Percentiles rank a stretch among this genome's conserved stretches.
Evolutionary conservation across 768 basidiomycete species (phyloP).

Genomic region (Strobilomyces confusus): DNA sequence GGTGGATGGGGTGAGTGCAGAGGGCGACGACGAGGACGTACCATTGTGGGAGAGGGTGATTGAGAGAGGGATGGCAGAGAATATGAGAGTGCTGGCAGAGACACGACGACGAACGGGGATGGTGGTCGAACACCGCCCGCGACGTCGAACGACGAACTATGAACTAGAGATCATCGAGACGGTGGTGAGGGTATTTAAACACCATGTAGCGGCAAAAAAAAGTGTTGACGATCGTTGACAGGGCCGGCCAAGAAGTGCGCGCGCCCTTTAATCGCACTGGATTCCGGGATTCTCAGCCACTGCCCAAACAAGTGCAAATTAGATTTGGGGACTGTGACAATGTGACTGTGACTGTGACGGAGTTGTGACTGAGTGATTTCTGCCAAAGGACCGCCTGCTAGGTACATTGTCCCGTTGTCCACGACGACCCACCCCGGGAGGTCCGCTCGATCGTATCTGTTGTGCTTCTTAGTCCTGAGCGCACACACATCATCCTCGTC

Average conservation of each 20-base stretch:
- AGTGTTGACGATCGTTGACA: conserved; percentile 55
- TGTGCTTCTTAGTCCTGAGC: too few species aligned
- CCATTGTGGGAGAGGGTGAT: conserved; percentile 38
- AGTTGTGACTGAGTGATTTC: conserved; percentile 26
- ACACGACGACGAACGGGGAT: conserved; percentile 34
- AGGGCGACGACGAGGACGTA: conserved; percentile 22
- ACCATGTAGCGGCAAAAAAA: conserved; percentile 36
- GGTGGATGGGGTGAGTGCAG: conserved; percentile 1
- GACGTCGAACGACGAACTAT: conserved; percentile 54
- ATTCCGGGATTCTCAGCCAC: conserved; percentile 24
- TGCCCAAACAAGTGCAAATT: conserved; percentile 20
- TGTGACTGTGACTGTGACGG: conserved; percentile 11
- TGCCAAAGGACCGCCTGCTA: conserved; percentile 25
- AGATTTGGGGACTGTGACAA: not conserved
- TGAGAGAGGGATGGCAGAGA: not conserved
- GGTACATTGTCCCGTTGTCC: not conserved
- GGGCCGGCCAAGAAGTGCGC: conserved; percentile 15
- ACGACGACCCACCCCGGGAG: too few species aligned
- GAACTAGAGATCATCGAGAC: conserved; percentile 27
- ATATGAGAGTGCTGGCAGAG: conserved; percentile 2
- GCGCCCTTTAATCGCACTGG: conserved; percentile 27
- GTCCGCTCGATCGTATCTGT: not conserved
- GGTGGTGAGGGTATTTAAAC: conserved; percentile 39
- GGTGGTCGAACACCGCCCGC: conserved; percentile 51
- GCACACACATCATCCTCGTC: too few species aligned